Conservation (phyloP, 306 rosid species). For the Inga leiocalycina region DNA sequence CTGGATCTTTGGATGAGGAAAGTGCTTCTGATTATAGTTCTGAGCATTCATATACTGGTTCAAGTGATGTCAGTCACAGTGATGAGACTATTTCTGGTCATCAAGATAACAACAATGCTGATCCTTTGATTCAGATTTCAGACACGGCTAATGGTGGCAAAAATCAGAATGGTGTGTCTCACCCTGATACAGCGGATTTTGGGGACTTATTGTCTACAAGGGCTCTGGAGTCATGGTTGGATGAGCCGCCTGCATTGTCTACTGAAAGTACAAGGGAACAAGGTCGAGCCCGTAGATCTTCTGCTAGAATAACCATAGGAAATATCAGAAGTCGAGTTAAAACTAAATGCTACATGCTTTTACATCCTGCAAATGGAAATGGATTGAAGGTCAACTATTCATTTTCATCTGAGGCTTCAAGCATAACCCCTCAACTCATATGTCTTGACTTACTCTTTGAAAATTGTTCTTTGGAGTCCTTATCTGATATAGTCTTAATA, state of each 20-base stretch:
- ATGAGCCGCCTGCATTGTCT: conserved; percentile 72
- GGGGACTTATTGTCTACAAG: conserved; percentile 73
- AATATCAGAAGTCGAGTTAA: conserved; percentile 62
- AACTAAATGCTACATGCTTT: conserved; percentile 71
- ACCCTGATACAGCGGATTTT: conserved; percentile 57
- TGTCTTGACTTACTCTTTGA: conserved; percentile 71
- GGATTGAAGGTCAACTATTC: conserved; percentile 89
- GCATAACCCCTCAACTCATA: conserved; percentile 75
- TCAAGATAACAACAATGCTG: conserved; percentile 47
- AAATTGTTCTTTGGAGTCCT: conserved; percentile 74
- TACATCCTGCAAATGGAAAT: conserved; percentile 80
- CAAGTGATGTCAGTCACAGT: conserved; percentile 53
- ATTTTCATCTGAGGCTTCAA: conserved; percentile 77
- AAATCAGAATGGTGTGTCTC: conserved; percentile 52
- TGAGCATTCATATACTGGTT: conserved; percentile 57
- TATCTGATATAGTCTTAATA: conserved; percentile 62
- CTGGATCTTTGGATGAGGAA: conserved; percentile 74
- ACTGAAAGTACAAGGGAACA: conserved; percentile 51
- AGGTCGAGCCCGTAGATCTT: conserved; percentile 52
- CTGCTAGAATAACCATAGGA: conserved; percentile 90
- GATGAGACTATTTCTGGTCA: conserved; percentile 50
- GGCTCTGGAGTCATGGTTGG: conserved; percentile 92
- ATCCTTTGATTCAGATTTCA: conserved; percentile 78
- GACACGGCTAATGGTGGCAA: conserved; percentile 55
- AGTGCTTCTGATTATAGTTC: conserved; percentile 73